Conservation (phyloP, 1,284 basidiomycete genomes). For the Tetrapyrgos nigripes region DNA sequence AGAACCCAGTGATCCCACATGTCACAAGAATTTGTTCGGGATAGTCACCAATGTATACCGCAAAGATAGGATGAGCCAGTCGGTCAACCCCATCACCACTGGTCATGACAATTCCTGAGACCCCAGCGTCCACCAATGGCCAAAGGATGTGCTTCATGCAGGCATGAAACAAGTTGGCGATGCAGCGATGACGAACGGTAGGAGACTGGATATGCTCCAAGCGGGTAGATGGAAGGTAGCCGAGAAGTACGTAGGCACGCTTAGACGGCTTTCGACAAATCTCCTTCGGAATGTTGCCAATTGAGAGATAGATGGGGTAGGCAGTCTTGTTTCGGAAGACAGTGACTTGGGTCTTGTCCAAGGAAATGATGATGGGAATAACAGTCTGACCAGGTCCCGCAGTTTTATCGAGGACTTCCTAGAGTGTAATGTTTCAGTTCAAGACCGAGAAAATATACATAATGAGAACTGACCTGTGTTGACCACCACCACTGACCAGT, state of each 20-base stretch:
- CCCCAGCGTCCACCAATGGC: slow-evolving; percentile 27
- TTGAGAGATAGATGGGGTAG: slow-evolving; percentile 49
- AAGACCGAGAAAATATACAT: not conserved
- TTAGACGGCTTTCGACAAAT: slow-evolving; percentile 41
- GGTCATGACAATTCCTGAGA: slow-evolving; percentile 27
- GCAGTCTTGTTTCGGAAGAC: slow-evolving; percentile 44
- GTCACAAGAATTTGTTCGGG: slow-evolving; percentile 35
- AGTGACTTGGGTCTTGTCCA: slow-evolving; percentile 25
- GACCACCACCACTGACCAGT: slow-evolving; percentile 47
- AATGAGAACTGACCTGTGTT: slow-evolving; percentile 33
- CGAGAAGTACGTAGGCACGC: slow-evolving; percentile 42
- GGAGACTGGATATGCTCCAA: slow-evolving; percentile 37
- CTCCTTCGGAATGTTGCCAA: slow-evolving; percentile 51
- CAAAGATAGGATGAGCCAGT: slow-evolving; percentile 30
- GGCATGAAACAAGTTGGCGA: slow-evolving; percentile 45
- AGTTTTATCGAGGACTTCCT: slow-evolving; percentile 33
- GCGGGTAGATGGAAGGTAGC: slow-evolving; percentile 41
- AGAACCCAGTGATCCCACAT: slow-evolving; percentile 24
- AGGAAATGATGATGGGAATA: slow-evolving; percentile 44
- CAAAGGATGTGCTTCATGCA: slow-evolving; percentile 33
- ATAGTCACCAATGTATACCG: slow-evolving; percentile 33
- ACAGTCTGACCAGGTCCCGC: slow-evolving; percentile 41
- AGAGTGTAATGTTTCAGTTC: not conserved
- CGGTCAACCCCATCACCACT: slow-evolving; percentile 22
- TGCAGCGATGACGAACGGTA: slow-evolving; percentile 27